phyloP scores from a whole-genome alignment of 164 flowering plant species.

The Annona squamosa region DNA sequence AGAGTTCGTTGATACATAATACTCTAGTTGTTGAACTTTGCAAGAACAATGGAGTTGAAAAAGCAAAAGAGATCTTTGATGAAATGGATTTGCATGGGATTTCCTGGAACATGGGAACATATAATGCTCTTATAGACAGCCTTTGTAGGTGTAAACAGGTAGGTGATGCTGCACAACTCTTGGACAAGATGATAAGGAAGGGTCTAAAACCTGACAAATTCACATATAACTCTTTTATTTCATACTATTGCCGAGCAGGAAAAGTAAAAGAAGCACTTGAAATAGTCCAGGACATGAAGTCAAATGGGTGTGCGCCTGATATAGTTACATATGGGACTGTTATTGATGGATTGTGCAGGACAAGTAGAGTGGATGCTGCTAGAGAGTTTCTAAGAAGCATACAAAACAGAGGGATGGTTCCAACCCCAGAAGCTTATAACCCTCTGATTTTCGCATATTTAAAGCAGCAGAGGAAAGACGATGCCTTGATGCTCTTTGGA shows the following conservation, averaged over 20 bases:
- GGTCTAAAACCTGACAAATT: slow-evolving; percentile 76
- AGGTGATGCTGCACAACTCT: slow-evolving; percentile 65
- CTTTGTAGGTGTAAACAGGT: slow-evolving; percentile 55
- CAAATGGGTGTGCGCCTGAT: slow-evolving; percentile 76
- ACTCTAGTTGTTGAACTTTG: slow-evolving; percentile 81
- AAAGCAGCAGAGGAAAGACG: slow-evolving; percentile 40
- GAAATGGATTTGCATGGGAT: slow-evolving; percentile 86
- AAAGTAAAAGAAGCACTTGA: slow-evolving; percentile 77
- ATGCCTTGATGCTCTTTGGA: slow-evolving; percentile 71
- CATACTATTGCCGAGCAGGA: slow-evolving; percentile 56
- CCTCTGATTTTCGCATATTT: slow-evolving; percentile 65
- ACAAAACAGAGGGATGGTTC: slow-evolving; percentile 59
- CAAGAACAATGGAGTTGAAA: slow-evolving; percentile 56
- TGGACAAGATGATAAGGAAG: slow-evolving; percentile 85
- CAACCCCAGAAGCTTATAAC: slow-evolving; percentile 69
- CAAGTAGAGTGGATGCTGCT: slow-evolving; percentile 61
- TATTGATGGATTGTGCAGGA: slow-evolving; percentile 64
- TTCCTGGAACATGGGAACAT: slow-evolving; percentile 64
- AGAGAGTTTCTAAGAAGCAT: slow-evolving; percentile 53
- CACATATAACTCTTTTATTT: slow-evolving; percentile 78
- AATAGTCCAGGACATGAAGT: slow-evolving; percentile 65
- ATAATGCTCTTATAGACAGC: slow-evolving; percentile 77
- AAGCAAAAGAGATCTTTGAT: slow-evolving; percentile 86
- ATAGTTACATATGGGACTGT: slow-evolving; percentile 76
- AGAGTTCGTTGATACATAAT: slow-evolving; percentile 63